Evolutionary conservation across 139 green algal genomes (phyloP).

Genomic region (Diplosphaera chodatii): DNA sequence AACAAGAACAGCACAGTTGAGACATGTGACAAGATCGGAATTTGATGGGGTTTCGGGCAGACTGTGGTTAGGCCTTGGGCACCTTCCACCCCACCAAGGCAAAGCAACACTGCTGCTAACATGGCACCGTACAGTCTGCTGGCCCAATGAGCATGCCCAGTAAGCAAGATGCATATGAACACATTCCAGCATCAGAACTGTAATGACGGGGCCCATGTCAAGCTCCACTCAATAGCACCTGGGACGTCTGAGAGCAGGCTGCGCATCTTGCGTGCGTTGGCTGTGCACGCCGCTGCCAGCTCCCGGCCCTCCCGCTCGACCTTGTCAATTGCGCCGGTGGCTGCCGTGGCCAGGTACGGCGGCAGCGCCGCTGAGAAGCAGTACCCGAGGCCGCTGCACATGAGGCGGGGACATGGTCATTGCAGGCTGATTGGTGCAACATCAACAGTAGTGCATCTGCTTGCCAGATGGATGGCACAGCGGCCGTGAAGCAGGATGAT

Average conservation of each 20-base stretch:
- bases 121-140: too few relatives aligned
- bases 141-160: not conserved
- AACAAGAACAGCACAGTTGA: not conserved
- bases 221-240: conserved; percentile 3
- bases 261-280: conserved; percentile 36
- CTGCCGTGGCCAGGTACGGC: conserved; percentile 79
- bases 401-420: too few relatives aligned
- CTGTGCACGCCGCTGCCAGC: conserved; percentile 12
- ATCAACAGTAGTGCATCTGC: too few relatives aligned
- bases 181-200: not conserved
- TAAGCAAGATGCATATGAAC: not conserved
- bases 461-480: too few relatives aligned
- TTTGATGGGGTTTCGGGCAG: not conserved
- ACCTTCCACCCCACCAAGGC: too few relatives aligned
- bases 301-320: conserved; percentile 19
- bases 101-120: too few relatives aligned
- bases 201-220: not conserved
- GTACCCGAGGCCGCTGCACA: conserved; percentile 75
- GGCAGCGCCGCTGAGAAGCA: conserved; percentile 94
- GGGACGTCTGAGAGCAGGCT: conserved; percentile 31
- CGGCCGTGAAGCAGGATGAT: too few relatives aligned
- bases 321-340: conserved; percentile 33
- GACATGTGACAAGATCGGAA: not conserved
- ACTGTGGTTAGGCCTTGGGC: too few relatives aligned
- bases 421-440: too few relatives aligned